phyloP scores from a whole-genome alignment of 2,329 filamentous ascomycete genomes.

The Rhexocercosporidium sp. region DNA sequence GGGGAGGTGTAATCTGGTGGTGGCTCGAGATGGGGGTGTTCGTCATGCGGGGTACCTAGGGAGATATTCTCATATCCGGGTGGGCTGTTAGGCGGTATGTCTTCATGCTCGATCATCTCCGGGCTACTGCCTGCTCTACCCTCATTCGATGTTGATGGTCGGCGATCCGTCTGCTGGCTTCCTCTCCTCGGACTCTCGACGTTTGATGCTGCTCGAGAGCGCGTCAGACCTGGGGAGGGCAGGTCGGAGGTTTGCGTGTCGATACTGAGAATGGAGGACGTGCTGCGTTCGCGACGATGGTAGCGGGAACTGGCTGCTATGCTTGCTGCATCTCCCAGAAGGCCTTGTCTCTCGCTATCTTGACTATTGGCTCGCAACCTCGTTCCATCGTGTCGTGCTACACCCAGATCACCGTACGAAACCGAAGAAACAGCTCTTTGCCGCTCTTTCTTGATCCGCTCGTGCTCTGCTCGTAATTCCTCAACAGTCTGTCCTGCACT shows the following conservation, averaged over 20 bases:
- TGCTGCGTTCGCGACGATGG: slow-evolving; percentile 54
- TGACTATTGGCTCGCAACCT: slow-evolving; percentile 74
- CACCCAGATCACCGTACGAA: slow-evolving; percentile 76
- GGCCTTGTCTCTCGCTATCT: slow-evolving; percentile 73
- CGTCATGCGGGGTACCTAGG: slow-evolving; percentile 33
- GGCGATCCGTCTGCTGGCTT: slow-evolving; percentile 18
- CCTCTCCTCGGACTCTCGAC: slow-evolving; percentile 45
- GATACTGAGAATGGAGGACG: slow-evolving; percentile 62
- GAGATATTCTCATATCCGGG: slow-evolving; percentile 42
- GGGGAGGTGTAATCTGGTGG: slow-evolving; percentile 41
- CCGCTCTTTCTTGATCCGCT: slow-evolving; percentile 61
- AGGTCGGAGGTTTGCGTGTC: slow-evolving; percentile 50
- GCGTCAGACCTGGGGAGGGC: slow-evolving; percentile 46
- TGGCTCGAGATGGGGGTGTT: slow-evolving; percentile 28
- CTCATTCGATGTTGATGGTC: slow-evolving; percentile 19
- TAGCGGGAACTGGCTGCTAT: slow-evolving; percentile 45
- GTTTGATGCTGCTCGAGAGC: slow-evolving; percentile 51
- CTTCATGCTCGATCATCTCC: slow-evolving; percentile 40
- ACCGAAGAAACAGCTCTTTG: slow-evolving; percentile 76
- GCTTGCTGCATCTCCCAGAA: slow-evolving; percentile 71
- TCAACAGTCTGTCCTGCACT: slow-evolving; percentile 56
- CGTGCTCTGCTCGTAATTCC: slow-evolving; percentile 61
- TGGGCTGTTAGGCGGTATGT: slow-evolving; percentile 38
- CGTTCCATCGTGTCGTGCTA: slow-evolving; percentile 79
- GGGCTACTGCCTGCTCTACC: slow-evolving; percentile 40